Conservation (phyloP, 805 yeast genomes). For the Cyberlindnera subsufficiens region DNA sequence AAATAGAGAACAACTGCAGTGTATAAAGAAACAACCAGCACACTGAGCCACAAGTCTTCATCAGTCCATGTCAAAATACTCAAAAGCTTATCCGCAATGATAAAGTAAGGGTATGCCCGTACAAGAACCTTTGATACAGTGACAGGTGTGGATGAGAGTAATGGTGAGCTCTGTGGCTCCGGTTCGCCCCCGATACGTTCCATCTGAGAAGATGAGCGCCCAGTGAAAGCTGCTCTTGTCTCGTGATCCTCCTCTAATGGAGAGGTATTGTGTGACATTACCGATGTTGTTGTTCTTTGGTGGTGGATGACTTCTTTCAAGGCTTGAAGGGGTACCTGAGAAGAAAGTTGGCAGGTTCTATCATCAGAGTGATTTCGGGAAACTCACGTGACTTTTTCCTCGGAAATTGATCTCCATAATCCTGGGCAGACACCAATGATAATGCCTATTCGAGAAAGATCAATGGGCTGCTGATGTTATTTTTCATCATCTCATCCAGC, state of each 20-base stretch:
- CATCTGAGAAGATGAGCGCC: conserved; percentile 21
- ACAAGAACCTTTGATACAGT: conserved; percentile 80
- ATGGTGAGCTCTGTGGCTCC: conserved; percentile 48
- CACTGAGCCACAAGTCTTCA: conserved; percentile 72
- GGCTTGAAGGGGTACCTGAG: no score
- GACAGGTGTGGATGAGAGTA: conserved; percentile 86
- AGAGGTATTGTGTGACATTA: conserved; percentile 14
- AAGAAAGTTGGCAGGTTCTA: no score
- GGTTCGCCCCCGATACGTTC: conserved; percentile 22
- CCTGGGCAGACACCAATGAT: no score
- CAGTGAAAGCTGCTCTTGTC: conserved; percentile 35
- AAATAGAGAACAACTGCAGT: conserved; percentile 65
- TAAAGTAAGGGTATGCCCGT: conserved; percentile 78
- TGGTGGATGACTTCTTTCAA: no score
- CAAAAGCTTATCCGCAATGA: conserved; percentile 62
- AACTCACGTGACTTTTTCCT: no score
- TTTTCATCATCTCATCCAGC: no score
- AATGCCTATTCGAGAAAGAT: no score
- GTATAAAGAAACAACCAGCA: conserved; percentile 51
- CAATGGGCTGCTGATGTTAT: no score
- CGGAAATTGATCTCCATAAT: no score
- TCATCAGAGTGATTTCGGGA: no score
- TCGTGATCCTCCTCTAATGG: conserved; percentile 25
- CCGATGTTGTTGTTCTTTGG: neutral
- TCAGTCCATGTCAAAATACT: conserved; percentile 88